These are phyloP conservation scores for Gigaspora rosea DNA, from an alignment of 192 early-diverging fungal species.

Conservation along the genomic window DNA sequence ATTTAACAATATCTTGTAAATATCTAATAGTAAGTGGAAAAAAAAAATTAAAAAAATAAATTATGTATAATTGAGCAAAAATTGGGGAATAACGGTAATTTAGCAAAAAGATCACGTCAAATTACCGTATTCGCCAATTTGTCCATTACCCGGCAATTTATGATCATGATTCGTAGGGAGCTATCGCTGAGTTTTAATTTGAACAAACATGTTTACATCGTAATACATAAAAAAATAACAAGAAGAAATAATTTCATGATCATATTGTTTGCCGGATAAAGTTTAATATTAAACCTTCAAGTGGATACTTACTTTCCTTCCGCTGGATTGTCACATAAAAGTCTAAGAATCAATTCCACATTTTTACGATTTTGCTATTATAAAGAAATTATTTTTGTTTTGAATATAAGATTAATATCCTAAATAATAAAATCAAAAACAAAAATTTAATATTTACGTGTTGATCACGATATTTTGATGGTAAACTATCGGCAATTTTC, in stretches of 20 bases:
- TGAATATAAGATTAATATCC: not conserved
- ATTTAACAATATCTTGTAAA: conserved; percentile 19
- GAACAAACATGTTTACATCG: too few species aligned
- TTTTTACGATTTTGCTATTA: conserved; percentile 19
- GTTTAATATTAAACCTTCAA: too few species aligned
- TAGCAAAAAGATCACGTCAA: too few species aligned
- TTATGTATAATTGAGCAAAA: not conserved
- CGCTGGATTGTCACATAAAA: conserved; percentile 1
- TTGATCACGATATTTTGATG: conserved; percentile 22
- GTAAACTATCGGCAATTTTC: not conserved
- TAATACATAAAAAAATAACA: too few species aligned
- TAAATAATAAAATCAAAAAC: not conserved
- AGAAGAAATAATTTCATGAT: too few species aligned
- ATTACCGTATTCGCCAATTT: too few species aligned
- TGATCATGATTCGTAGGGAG: too few species aligned
- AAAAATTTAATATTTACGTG: conserved; percentile 11
- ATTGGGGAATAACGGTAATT: too few species aligned
- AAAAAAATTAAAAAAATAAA: not conserved
- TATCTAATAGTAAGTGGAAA: not conserved
- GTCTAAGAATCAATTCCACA: conserved; percentile 6
- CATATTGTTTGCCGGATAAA: too few species aligned
- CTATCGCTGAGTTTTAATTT: too few species aligned
- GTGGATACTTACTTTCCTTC: conserved; percentile 14
- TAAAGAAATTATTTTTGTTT: not conserved
- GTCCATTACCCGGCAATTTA: too few species aligned